These are phyloP conservation scores for Phytophthora hybrid DNA, from an alignment of 352 stramenopile species.

Conservation along the genomic window DNA sequence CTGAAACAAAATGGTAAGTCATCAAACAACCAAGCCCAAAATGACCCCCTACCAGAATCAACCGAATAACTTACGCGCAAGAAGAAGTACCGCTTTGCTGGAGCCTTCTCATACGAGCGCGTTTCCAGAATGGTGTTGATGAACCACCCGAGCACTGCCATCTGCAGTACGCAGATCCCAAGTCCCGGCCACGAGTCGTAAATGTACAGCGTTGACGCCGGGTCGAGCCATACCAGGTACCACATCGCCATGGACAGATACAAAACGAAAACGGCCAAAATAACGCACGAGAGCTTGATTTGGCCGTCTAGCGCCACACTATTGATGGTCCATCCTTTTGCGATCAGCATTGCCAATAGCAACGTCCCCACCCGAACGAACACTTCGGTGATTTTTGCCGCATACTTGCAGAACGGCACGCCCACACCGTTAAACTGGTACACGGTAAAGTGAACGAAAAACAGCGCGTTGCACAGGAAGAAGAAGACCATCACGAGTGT, in stretches of 20 bases:
- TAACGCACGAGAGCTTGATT: conserved; percentile 74
- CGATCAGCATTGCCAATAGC: conserved; percentile 76
- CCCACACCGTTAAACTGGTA: conserved; percentile 73
- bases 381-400: conserved; percentile 72
- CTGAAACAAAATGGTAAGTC: conserved; percentile 32
- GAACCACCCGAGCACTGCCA: conserved; percentile 74
- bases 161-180: conserved; percentile 69
- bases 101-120: conserved; percentile 62
- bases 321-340: conserved; percentile 87
- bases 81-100: conserved; percentile 73
- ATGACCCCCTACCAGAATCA: not conserved
- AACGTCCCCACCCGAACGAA: conserved; percentile 79
- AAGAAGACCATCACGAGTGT: conserved; percentile 75
- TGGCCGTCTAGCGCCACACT: conserved; percentile 66
- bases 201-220: conserved; percentile 82
- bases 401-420: conserved; percentile 75
- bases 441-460: conserved; percentile 69
- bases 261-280: conserved; percentile 64
- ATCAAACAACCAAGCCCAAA: not conserved
- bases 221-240: conserved; percentile 84
- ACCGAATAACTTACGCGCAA: conserved; percentile 40
- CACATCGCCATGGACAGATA: conserved; percentile 85
- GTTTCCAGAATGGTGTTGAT: conserved; percentile 73
- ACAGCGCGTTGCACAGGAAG: conserved; percentile 62
- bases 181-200: conserved; percentile 82